These are phyloP conservation scores for Yarrowia phangngaensis DNA, from an alignment of 805 yeast species.

Conservation along the genomic window DNA sequence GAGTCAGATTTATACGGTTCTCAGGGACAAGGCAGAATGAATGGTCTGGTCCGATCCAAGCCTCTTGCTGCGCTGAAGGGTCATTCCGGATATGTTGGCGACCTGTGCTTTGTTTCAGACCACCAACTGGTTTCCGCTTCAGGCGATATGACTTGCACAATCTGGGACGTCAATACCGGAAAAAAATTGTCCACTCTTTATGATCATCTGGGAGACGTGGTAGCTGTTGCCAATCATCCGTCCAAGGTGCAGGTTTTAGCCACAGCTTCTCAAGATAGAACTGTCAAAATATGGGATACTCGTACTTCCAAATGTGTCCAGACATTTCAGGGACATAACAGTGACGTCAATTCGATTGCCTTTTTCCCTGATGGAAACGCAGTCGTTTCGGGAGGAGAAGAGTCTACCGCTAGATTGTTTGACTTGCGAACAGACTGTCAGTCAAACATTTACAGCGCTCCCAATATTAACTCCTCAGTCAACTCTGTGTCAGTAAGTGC, in stretches of 20 bases:
- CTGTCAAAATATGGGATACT: constrained; percentile 74
- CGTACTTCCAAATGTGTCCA: constrained; percentile 44
- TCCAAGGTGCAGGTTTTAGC: constrained; percentile 53
- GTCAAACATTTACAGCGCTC: constrained; percentile 46
- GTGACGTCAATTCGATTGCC: constrained; percentile 60
- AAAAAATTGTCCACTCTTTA: constrained; percentile 39
- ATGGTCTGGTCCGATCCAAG: constrained; percentile 36
- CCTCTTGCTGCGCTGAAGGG: constrained; percentile 61
- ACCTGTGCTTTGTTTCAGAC: constrained; percentile 61
- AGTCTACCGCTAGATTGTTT: constrained; percentile 62
- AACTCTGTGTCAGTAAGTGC: constrained; percentile 47
- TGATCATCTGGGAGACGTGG: constrained; percentile 49
- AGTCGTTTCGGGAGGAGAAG: constrained; percentile 74
- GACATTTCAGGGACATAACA: constrained; percentile 50
- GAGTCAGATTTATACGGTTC: neutral
- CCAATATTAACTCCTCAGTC: constrained; percentile 57
- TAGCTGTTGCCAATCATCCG: constrained; percentile 62
- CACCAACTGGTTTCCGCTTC: constrained; percentile 60
- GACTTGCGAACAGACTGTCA: constrained; percentile 77
- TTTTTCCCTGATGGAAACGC: constrained; percentile 69
- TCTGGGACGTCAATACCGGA: constrained; percentile 76
- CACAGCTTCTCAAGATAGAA: constrained; percentile 70
- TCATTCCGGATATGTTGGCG: constrained; percentile 78
- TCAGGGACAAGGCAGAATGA: neutral
- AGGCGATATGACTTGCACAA: constrained; percentile 74